A percentile compares a stretch with the other conserved stretches of the same genome.
Conservation (phyloP, 2,329 filamentous ascomycete species). For the Exophiala alcalophila region DNA sequence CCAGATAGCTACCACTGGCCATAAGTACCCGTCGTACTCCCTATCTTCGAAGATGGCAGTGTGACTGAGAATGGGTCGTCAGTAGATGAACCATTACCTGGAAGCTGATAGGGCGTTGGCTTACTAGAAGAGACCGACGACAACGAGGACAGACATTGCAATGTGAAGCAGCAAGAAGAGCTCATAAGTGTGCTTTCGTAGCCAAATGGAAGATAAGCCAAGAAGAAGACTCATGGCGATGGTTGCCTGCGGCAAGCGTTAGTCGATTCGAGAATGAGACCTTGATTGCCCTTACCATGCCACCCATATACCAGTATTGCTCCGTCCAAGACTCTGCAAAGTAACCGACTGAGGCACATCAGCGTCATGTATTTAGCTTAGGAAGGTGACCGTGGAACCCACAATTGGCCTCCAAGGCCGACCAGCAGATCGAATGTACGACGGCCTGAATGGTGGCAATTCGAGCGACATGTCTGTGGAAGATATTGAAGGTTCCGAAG, state of each 20-base stretch:
- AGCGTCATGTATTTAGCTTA: background rate
- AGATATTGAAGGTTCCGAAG: slow-evolving; percentile 64
- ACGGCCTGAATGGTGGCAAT: slow-evolving; percentile 61
- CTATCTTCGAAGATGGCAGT: slow-evolving; percentile 47
- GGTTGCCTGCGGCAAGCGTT: slow-evolving; percentile 3
- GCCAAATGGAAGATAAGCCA: slow-evolving; percentile 45
- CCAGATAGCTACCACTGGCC: slow-evolving; percentile 51
- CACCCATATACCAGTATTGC: slow-evolving; percentile 43
- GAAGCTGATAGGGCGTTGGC: slow-evolving; percentile 18
- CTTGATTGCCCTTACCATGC: slow-evolving; percentile 30
- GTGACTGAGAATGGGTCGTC: slow-evolving; percentile 37
- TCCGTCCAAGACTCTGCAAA: slow-evolving; percentile 29
- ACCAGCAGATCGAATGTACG: slow-evolving; percentile 61
- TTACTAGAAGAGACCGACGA: slow-evolving; percentile 50
- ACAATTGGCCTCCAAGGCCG: slow-evolving; percentile 33
- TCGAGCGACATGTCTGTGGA: slow-evolving; percentile 65
- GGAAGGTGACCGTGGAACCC: background rate
- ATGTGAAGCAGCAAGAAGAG: slow-evolving; percentile 43
- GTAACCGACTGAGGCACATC: slow-evolving; percentile 8
- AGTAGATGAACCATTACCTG: no score
- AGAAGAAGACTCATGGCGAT: slow-evolving; percentile 43
- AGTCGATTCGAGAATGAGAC: background rate
- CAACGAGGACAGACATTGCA: slow-evolving; percentile 38
- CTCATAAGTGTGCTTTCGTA: slow-evolving; percentile 47
- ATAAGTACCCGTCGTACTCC: slow-evolving; percentile 52